These are phyloP conservation scores for Lactarius hengduanensis DNA, from an alignment of 768 basidiomycete genomes.

Conservation along the genomic window DNA sequence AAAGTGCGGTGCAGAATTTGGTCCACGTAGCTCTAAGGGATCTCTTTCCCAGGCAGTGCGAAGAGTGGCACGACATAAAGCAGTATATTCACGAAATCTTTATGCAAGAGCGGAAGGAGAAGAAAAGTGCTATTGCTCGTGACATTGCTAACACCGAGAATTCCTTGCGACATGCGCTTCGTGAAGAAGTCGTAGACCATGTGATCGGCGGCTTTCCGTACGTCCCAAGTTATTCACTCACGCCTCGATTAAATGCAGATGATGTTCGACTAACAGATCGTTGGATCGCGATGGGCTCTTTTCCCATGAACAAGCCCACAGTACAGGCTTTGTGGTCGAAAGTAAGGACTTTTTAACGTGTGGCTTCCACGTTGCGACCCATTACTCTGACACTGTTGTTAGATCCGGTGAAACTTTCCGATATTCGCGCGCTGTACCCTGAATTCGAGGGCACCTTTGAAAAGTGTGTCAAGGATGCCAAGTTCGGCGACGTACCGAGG, in stretches of 20 bases:
- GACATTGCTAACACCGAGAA: background rate
- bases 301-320: background rate
- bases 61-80: background rate
- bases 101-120: background rate
- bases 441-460: background rate
- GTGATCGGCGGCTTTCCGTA: conserved; percentile 12
- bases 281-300: background rate
- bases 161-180: background rate
- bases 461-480: background rate
- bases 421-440: background rate
- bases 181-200: background rate
- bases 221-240: background rate
- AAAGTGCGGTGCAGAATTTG: background rate
- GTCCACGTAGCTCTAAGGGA: background rate
- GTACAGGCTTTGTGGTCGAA: background rate
- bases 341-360: background rate
- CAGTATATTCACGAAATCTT: background rate
- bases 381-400: background rate
- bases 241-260: background rate
- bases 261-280: background rate
- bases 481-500: background rate
- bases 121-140: background rate
- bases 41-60: background rate
- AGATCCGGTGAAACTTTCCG: background rate
- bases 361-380: background rate